These are phyloP conservation scores for Pezicula radicicola DNA, from an alignment of 2,329 filamentous ascomycete genomes.

Conservation along the genomic window DNA sequence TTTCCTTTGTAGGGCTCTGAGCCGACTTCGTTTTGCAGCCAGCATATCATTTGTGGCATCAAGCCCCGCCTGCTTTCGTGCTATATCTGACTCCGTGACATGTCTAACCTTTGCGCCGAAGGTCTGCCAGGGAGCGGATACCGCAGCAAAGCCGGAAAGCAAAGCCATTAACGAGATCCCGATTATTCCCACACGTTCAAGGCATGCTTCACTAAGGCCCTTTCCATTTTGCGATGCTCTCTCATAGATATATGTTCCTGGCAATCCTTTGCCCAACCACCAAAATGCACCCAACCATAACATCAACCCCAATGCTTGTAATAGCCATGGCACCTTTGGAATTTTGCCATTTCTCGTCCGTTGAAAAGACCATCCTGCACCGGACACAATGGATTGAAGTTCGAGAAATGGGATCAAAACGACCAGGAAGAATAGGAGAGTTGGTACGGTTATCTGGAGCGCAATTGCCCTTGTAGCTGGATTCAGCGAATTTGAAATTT, in stretches of 20 bases:
- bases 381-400: slow-evolving; percentile 53
- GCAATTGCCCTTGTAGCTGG: slow-evolving; percentile 64
- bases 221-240: slow-evolving; percentile 35
- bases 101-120: slow-evolving; percentile 64
- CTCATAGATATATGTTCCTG: slow-evolving; percentile 47
- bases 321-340: slow-evolving; percentile 59
- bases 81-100: slow-evolving; percentile 71
- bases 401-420: slow-evolving; percentile 77
- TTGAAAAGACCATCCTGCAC: slow-evolving; percentile 60
- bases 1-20: slow-evolving; percentile 69
- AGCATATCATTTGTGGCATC: slow-evolving; percentile 80
- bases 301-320: slow-evolving; percentile 61
- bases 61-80: slow-evolving; percentile 74
- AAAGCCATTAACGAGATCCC: slow-evolving; percentile 85
- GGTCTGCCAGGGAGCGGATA: slow-evolving; percentile 82
- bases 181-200: slow-evolving; percentile 76
- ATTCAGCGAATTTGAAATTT: slow-evolving; percentile 75
- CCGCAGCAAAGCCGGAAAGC: slow-evolving; percentile 85
- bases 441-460: slow-evolving; percentile 66
- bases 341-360: slow-evolving; percentile 52
- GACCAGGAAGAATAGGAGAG: slow-evolving; percentile 69
- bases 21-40: slow-evolving; percentile 66
- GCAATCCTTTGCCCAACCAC: slow-evolving; percentile 66
- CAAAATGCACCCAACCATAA: slow-evolving; percentile 75
- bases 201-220: slow-evolving; percentile 42